These are phyloP conservation scores for Deuterostichococcus epilithicus DNA, from an alignment of 139 green algal genomes.

Conservation along the genomic window DNA sequence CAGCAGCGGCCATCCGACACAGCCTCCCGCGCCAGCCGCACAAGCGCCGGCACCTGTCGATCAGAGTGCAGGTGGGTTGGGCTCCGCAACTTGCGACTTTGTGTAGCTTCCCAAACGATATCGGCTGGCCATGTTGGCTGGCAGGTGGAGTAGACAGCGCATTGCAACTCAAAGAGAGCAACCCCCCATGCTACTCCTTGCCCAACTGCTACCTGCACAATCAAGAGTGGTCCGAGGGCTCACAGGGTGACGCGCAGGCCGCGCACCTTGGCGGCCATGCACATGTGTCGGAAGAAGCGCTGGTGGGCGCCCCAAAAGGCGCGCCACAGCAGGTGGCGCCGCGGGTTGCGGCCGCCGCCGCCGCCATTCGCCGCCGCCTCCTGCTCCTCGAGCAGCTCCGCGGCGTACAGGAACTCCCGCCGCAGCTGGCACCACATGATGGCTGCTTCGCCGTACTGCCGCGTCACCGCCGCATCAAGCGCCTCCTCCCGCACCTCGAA, in stretches of 20 bases:
- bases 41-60: slow-evolving; percentile 50
- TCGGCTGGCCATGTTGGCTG: no score
- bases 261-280: slow-evolving; percentile 69
- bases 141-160: no score
- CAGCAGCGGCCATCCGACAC: slow-evolving; percentile 56
- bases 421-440: slow-evolving; percentile 37
- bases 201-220: no score
- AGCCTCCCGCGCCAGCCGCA: slow-evolving; percentile 39
- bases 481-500: slow-evolving; percentile 64
- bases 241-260: background rate
- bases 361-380: background rate
- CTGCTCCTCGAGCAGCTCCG: slow-evolving; percentile 24
- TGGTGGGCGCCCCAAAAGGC: slow-evolving; percentile 64
- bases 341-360: slow-evolving; percentile 4
- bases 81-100: no score
- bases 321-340: slow-evolving; percentile 49
- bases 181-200: no score
- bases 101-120: no score
- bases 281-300: slow-evolving; percentile 77
- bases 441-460: slow-evolving; percentile 27
- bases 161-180: no score
- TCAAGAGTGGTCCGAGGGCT: no score
- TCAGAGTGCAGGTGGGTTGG: no score
- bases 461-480: slow-evolving; percentile 31
- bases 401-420: slow-evolving; percentile 34